phyloP scores from a whole-genome alignment of 208 protist species.

The Balamuthia mandrillaris region DNA sequence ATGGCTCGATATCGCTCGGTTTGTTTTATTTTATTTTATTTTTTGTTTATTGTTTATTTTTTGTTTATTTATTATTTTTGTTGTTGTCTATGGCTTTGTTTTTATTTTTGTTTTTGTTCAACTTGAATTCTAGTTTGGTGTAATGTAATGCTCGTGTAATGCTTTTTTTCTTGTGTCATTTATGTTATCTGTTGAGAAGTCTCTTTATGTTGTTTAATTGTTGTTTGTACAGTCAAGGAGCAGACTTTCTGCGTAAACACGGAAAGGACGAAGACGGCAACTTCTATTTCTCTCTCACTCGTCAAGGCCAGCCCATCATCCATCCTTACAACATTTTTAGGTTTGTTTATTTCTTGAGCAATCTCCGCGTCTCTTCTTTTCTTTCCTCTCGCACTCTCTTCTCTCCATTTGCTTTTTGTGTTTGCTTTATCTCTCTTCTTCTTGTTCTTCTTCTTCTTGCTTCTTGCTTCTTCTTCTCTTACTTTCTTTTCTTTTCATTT shows the following conservation, averaged over 20 bases:
- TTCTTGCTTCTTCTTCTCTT: not conserved
- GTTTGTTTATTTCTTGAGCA: not conserved
- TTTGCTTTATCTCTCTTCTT: not conserved
- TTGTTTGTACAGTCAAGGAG: not conserved
- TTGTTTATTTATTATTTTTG: not conserved
- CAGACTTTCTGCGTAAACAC: constrained; percentile 4
- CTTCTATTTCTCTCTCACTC: constrained; percentile 17
- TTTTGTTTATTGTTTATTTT: not conserved
- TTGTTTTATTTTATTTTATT: not conserved
- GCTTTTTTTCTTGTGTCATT: not conserved
- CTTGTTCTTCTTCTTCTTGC: not conserved
- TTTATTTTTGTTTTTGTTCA: not conserved
- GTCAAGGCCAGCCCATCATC: not conserved
- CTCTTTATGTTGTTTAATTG: not conserved
- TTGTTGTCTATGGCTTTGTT: too few relatives aligned
- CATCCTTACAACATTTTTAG: constrained; percentile 35
- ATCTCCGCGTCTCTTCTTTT: too few relatives aligned
- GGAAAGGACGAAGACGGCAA: not conserved
- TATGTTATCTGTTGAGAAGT: not conserved
- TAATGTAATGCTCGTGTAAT: not conserved
- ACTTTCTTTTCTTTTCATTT: not conserved
- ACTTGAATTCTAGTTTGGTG: not conserved
- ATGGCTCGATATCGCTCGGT: not conserved
- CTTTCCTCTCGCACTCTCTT: too few relatives aligned
- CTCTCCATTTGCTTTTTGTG: too few relatives aligned